Conservation (phyloP, 148 eudicot species). For the Oxyria digyna region DNA sequence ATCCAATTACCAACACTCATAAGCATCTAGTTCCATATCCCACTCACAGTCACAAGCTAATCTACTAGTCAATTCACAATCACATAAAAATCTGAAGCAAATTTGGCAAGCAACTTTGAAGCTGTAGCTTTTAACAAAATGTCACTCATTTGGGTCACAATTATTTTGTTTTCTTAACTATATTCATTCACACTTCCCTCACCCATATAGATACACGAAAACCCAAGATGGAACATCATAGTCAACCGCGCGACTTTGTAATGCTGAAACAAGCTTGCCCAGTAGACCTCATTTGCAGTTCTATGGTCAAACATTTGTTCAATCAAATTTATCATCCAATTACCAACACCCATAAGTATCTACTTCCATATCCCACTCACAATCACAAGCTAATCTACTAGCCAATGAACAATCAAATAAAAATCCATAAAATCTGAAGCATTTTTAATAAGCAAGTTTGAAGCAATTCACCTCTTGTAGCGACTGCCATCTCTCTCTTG, state of each 20-base stretch:
- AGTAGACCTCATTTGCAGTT: neutral
- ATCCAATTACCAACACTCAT: no score
- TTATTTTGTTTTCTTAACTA: no score
- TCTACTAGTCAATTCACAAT: neutral
- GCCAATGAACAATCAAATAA: neutral
- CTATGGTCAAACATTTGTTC: neutral
- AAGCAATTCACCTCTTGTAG: slow-evolving; percentile 41
- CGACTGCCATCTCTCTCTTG: slow-evolving; percentile 65
- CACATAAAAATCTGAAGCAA: no score
- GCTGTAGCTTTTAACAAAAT: no score
- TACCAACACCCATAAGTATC: no score
- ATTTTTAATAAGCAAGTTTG: neutral
- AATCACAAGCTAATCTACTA: no score
- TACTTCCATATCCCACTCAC: no score
- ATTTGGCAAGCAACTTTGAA: no score
- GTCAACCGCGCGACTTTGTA: neutral
- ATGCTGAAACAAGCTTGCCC: neutral
- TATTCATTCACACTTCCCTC: no score
- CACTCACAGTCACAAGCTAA: neutral
- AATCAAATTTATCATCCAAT: no score
- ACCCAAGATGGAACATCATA: neutral
- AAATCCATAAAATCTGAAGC: neutral
- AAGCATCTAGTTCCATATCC: no score
- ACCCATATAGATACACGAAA: neutral
- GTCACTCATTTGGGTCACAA: no score